Percentiles rank a stretch among this genome's conserved stretches.
phyloP scores from a whole-genome alignment of 306 rosid species.

The Glycine latifolia region DNA sequence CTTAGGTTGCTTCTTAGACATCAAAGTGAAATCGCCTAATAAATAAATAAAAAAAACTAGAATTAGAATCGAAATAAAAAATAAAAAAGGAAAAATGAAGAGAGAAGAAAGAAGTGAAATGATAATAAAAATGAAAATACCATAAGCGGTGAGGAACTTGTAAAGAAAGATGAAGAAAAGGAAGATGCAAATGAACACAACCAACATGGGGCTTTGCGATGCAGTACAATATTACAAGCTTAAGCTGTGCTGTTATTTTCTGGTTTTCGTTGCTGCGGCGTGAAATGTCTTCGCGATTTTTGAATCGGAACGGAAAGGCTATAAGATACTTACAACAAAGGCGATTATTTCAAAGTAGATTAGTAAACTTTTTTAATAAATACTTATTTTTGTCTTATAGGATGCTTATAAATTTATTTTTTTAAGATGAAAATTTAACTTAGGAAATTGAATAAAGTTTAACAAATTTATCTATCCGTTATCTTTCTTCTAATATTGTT shows the following conservation, averaged over 20 bases:
- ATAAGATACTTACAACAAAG: too few species aligned
- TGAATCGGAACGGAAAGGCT: too few species aligned
- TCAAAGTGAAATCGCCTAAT: conserved; percentile 85
- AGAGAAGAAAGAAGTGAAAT: neutral
- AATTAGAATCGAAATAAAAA: neutral
- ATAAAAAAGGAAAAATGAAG: neutral
- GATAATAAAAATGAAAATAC: conserved; percentile 40
- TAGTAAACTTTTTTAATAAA: too few species aligned
- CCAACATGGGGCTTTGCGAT: conserved; percentile 3
- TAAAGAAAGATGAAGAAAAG: conserved; percentile 49
- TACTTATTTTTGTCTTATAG: too few species aligned
- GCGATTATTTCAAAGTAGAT: neutral
- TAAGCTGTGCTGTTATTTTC: neutral
- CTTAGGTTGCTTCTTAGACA: conserved; percentile 71
- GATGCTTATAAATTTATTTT: too few species aligned
- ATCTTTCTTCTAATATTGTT: too few species aligned
- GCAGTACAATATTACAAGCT: neutral
- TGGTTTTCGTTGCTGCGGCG: neutral
- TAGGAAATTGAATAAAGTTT: too few species aligned
- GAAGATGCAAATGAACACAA: conserved; percentile 42
- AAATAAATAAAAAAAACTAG: neutral
- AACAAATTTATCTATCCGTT: too few species aligned
- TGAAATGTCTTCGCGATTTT: too few species aligned
- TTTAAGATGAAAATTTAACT: too few species aligned
- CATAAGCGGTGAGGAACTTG: conserved; percentile 74